Base-by-base conservation (phyloP, 2,329 filamentous ascomycete genomes). In the Phaeosphaeria sp. region DNA sequence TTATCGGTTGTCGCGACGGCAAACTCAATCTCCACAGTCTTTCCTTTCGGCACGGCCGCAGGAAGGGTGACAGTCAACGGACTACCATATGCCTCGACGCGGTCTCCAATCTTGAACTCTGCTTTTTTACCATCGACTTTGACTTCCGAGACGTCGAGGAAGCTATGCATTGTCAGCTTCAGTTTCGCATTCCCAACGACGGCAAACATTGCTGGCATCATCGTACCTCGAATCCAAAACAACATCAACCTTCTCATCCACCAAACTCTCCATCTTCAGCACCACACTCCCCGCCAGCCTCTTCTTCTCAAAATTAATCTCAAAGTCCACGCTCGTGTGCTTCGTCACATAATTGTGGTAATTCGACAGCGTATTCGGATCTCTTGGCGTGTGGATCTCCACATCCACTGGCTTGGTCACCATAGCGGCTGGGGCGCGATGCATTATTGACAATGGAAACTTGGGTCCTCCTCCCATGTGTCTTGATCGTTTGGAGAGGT, bases 291-390 rank as follows among this genome's bases (percentile, higher is more conserved):
- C 95, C 59, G 85, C 86, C 62, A 98, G 84, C 53, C 86, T 84
- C 81, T 92, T 91, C 73, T 87, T 84, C 59, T 90, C 86, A 76
- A 98, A 99, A 71, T 96, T 88, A 68, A 98, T 89, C 66, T 88
- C 87, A 72, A 97, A 87, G 76, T 91, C 88, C 56, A 91, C 91
- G 20, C 87, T 89, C 20, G 92, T 95, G 80, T 97, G 93, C 74
- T 85, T 88, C 18, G 92, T 97, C 60, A 87, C 83, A 88, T 92
- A 97, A 55, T 90, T 88, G 77, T 91, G 88, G 79, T 97, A 97
- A 82, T 98, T 98, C 74, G 91, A 91, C 57, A 95, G 81, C 24
- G 95, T 97, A 77, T 93, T 96, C 52, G 93, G 93, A 79, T 98
- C 94, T 72, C 91, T 87, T 50, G 83, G 80, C 46, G 76, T 74